Percentiles rank a stretch among this genome's conserved stretches.
These are phyloP conservation scores for Hypoxylon sp. DNA, from an alignment of 2,329 filamentous ascomycete genomes.

Conservation along the genomic window DNA sequence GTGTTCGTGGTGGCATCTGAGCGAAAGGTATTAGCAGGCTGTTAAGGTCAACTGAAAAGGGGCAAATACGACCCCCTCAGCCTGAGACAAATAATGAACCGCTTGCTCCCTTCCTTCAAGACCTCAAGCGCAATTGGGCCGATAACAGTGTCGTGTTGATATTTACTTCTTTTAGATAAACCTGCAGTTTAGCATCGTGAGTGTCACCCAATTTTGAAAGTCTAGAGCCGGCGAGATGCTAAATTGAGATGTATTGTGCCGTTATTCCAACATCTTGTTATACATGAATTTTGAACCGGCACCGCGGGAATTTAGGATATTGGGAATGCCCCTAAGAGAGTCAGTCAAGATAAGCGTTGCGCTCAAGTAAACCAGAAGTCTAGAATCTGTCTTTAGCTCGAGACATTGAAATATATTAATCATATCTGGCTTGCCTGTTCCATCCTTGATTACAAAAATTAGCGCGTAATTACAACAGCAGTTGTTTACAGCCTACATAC, in stretches of 20 bases:
- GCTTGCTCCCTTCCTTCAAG: not conserved
- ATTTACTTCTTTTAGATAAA: not conserved
- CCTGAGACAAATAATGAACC: not conserved
- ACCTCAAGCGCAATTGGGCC: not conserved
- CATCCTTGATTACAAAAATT: not conserved
- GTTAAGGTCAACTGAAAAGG: not conserved
- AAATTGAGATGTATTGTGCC: not conserved
- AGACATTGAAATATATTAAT: constrained; percentile 1
- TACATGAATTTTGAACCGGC: not conserved
- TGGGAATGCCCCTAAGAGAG: no score
- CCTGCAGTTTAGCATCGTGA: not conserved
- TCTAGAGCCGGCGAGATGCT: not conserved
- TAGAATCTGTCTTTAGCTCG: not conserved
- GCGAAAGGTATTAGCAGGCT: not conserved
- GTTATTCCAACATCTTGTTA: not conserved
- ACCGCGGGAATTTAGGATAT: not conserved
- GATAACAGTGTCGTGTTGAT: not conserved
- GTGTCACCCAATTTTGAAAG: not conserved
- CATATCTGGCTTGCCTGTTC: not conserved
- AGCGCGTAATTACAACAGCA: no score
- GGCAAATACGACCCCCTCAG: not conserved
- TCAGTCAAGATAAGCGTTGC: not conserved
- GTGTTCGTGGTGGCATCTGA: not conserved
- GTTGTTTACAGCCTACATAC: not conserved
- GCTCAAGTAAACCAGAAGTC: not conserved